Evolutionary conservation across 495 filamentous ascomycete genomes (phyloP).

Genomic region (Aspergillus conjunctus): DNA sequence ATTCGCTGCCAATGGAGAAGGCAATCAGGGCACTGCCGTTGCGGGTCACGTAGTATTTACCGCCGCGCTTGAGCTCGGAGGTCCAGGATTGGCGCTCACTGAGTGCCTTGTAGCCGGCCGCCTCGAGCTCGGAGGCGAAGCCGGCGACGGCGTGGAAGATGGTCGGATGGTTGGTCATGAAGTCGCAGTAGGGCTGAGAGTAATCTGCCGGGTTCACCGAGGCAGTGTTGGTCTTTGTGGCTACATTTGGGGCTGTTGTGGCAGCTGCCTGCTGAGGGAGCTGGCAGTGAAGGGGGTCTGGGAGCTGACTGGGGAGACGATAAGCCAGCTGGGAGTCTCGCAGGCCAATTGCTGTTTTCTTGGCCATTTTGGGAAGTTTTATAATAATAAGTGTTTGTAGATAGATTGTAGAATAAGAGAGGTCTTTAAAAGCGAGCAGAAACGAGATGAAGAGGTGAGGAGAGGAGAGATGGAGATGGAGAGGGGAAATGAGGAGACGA

Average conservation of each 20-base stretch:
- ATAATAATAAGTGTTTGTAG: neutral
- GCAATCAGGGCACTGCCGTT: slow-evolving; percentile 86
- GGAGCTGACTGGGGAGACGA: slow-evolving; percentile 24
- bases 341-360: slow-evolving; percentile 19
- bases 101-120: slow-evolving; percentile 74
- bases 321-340: slow-evolving; percentile 30
- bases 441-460: neutral
- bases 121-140: slow-evolving; percentile 69
- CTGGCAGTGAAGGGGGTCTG: slow-evolving; percentile 21
- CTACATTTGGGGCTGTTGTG: slow-evolving; percentile 6
- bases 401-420: neutral
- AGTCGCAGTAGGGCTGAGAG: slow-evolving; percentile 82
- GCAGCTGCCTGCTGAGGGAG: slow-evolving; percentile 12
- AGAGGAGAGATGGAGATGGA: slow-evolving; percentile 3
- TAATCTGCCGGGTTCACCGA: slow-evolving; percentile 58
- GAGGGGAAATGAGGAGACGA: slow-evolving; percentile 6
- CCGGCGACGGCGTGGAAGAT: slow-evolving; percentile 84
- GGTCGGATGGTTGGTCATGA: slow-evolving; percentile 87
- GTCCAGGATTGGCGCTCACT: slow-evolving; percentile 79
- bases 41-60: slow-evolving; percentile 84
- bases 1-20: slow-evolving; percentile 81
- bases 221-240: neutral
- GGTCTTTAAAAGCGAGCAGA: neutral
- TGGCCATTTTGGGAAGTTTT: slow-evolving; percentile 25
- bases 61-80: slow-evolving; percentile 71